phyloP scores from a whole-genome alignment of 1,284 basidiomycete species.

The Inonotus hispidus region DNA sequence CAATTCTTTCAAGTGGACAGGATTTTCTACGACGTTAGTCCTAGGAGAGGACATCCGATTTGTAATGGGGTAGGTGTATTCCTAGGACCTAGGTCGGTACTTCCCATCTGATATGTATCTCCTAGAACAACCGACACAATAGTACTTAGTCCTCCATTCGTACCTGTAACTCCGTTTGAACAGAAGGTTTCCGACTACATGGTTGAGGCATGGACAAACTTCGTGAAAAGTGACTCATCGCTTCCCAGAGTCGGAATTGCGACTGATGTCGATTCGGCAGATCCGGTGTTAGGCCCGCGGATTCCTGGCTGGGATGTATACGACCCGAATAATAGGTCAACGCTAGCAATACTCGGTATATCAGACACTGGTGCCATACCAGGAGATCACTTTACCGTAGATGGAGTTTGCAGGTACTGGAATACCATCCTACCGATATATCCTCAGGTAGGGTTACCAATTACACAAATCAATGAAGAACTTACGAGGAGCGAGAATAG shows the following conservation, averaged over 20 bases:
- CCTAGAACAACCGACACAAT: conserved; percentile 22
- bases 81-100: too few relatives aligned
- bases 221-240: conserved; percentile 36
- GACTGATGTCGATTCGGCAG: conserved; percentile 15
- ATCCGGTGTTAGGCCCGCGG: conserved; percentile 26
- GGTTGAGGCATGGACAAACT: conserved; percentile 42
- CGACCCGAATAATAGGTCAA: conserved; percentile 23
- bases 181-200: conserved; percentile 36
- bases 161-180: conserved; percentile 34
- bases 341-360: conserved; percentile 26
- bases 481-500: neutral
- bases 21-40: neutral
- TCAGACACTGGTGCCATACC: conserved; percentile 23
- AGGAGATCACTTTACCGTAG: conserved; percentile 24
- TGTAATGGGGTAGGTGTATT: conserved; percentile 32
- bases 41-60: conserved; percentile 35
- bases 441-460: conserved; percentile 23
- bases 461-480: conserved; percentile 10
- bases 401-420: conserved; percentile 27
- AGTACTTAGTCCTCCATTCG: conserved; percentile 23
- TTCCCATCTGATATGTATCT: neutral
- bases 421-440: conserved; percentile 26
- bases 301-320: conserved; percentile 27
- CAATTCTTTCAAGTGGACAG: neutral
- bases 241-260: neutral